phyloP scores from a whole-genome alignment of 2,329 filamentous ascomycete genomes.

The Colletotrichum sp. region DNA sequence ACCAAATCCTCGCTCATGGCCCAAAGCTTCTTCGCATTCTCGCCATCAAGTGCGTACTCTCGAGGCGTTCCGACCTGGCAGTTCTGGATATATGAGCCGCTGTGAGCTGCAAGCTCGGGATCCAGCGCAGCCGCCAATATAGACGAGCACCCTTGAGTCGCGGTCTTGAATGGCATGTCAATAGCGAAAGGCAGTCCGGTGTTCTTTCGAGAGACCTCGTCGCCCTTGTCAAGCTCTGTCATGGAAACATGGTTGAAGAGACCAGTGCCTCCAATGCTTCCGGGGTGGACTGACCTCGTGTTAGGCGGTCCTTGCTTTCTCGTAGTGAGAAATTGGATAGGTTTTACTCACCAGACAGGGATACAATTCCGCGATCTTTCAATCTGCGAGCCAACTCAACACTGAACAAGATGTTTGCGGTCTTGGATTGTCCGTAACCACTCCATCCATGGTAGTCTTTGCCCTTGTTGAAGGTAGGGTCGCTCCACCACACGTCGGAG shows the following conservation, averaged over 20 bases:
- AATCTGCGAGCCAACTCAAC: not conserved
- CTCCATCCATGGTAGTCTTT: not conserved
- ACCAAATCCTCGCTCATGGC: not conserved
- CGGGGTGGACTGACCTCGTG: not conserved
- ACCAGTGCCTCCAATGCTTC: not conserved
- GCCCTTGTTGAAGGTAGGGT: not conserved
- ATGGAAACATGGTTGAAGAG: not conserved
- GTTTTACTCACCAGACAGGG: not conserved
- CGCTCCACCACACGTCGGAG: not conserved
- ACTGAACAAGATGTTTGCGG: not conserved
- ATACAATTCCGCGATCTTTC: not conserved
- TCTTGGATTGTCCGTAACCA: not conserved
- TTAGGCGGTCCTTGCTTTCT: not conserved
- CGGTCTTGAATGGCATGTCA: not conserved
- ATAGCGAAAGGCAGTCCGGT: not conserved
- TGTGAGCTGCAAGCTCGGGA: not conserved
- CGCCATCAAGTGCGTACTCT: not conserved
- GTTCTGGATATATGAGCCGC: not conserved
- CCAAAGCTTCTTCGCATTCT: not conserved
- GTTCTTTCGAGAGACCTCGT: not conserved
- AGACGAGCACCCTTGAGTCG: not conserved
- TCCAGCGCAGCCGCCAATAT: not conserved
- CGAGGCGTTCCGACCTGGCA: not conserved
- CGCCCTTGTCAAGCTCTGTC: not conserved
- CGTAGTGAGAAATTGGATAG: accelerated